Base-by-base conservation (phyloP, 75 land plant species). In the Ceratopteris richardii region DNA sequence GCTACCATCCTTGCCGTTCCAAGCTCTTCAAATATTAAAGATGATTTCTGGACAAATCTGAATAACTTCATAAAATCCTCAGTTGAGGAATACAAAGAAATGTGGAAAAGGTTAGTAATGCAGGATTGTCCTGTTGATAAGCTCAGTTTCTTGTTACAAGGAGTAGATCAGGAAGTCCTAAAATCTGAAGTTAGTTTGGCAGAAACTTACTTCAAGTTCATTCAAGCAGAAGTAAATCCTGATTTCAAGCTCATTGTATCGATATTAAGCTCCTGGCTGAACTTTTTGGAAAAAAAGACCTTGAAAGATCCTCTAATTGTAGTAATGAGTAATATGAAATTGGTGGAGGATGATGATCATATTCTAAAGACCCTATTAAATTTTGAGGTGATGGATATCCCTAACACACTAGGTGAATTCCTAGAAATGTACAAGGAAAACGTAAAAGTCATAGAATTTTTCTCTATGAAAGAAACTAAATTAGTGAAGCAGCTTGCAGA, bases 401-500 rank as follows among this genome's bases (percentile, higher is more conserved):
- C 33, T 21, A 46, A 48, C 16, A 43, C 68, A n/a, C 24, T 66
- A 25, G 56, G 56, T 47, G 60, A 57, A 1, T 66, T 66, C 24
- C 41, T 27, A 30, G 68, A 66, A 14, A 5, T 66, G 16, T 58
- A 66, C 31, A 66, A 66, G 40, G 31, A 56, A 31, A 58, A 58
- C n/a, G 56, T 27, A 50, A 23, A 22, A 19, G 46, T 66, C 29
- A 41, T 66, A 26, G 50, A 58, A 16, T 51, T 26, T 27, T 12
- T 66, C 25, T 40, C 29, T 13, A 27, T 10, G 29, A 30, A 41
- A 19, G 60, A 66, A 46, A 58, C 31, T 29, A 13, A 54, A 44
- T 59, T 58, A 12, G 43, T 66, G 50, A 66, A 40, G 7, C 60
- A 66, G 22, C 60, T 66, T 21, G 68, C 68, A 30, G 51, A 56